Base-by-base conservation (phyloP, 1,284 basidiomycete genomes). In the Naganishia albida region DNA sequence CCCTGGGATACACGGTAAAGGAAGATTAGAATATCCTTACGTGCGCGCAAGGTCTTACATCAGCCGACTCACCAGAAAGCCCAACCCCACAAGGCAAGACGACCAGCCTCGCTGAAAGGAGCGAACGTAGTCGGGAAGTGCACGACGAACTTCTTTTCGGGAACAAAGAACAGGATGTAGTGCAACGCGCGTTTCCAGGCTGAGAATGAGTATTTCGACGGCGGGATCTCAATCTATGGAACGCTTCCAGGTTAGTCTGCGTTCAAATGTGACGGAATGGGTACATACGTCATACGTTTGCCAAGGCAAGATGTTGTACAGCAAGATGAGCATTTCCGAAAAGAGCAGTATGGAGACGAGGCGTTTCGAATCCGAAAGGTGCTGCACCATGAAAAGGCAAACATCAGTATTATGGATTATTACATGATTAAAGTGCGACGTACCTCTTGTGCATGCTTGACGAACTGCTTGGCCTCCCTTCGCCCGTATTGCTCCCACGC, bases 31-130 rank as follows among this genome's bases (percentile, higher is more conserved):
- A 34, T 10, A 4, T 15, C 42, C 13, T 18, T 10, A 52, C 40
- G 46, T 16, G 26, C 20, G 23, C 44, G 34, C 10, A 10, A 34
- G 34, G 34, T 34, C 10, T 34, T 25, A 15, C 3, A 13, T 52
- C 48, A 26, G 39, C 8, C 13, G 57, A 18, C 28, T 39, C 38
- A 42, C 50, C 34, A 64, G 51, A 66, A 30, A 10, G 6, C 30
- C 30, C 72, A 76, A 63, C 62, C 77, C 78, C 78, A 78, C 72
- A 77, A 74, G 4, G 72, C 67, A 13, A 75, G n/a, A 16, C 76
- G 74, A 0, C 71, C 70, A 13, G 64, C 62, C 2, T 62, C 53
- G 3, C 62, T 48, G 52, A 77, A 60, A 42, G 70, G 66, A 43
- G 66, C 63, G 46, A 72, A 55, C 28, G 43, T 44, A 10, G 74